These are phyloP conservation scores for Schoenoplectus triqueter DNA, from an alignment of 202 grass and related monocot genomes.

Conservation along the genomic window DNA sequence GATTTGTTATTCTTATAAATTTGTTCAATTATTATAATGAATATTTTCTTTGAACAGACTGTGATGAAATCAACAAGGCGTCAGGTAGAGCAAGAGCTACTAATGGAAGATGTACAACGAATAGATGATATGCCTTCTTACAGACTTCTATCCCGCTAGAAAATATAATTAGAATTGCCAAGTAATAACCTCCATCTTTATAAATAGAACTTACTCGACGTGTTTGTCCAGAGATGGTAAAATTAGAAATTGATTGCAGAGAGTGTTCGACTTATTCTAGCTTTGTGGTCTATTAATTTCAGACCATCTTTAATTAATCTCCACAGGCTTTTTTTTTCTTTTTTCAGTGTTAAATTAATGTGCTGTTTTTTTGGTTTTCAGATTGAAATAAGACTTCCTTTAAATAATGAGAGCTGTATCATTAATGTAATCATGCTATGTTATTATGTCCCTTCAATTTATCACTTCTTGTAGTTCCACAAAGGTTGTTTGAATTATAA, in stretches of 20 bases:
- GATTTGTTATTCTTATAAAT: neutral
- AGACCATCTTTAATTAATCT: neutral
- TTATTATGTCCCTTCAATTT: neutral
- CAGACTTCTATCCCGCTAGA: constrained; percentile 65
- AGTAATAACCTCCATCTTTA: constrained; percentile 31
- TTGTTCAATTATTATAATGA: constrained; percentile 17
- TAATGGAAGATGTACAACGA: constrained; percentile 79
- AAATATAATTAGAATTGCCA: constrained; percentile 21
- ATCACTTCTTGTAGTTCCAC: neutral
- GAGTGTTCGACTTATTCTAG: constrained; percentile 12
- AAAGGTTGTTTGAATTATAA: neutral
- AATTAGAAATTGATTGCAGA: constrained; percentile 26
- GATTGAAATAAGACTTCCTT: constrained; percentile 25
- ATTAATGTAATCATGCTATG: constrained; percentile 27
- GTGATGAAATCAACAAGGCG: constrained; percentile 83
- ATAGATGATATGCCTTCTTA: constrained; percentile 90
- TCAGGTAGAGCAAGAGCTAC: constrained; percentile 79
- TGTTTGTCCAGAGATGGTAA: constrained; percentile 20
- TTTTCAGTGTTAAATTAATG: constrained; percentile 14
- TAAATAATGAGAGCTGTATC: constrained; percentile 17
- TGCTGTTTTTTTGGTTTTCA: constrained; percentile 24
- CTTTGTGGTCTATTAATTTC: too few species aligned
- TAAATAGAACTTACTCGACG: constrained; percentile 14
- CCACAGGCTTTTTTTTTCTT: neutral
- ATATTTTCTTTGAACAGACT: constrained; percentile 46